Evolutionary conservation across 1,284 basidiomycete genomes (phyloP).

Genomic region (Irpex sp.): DNA sequence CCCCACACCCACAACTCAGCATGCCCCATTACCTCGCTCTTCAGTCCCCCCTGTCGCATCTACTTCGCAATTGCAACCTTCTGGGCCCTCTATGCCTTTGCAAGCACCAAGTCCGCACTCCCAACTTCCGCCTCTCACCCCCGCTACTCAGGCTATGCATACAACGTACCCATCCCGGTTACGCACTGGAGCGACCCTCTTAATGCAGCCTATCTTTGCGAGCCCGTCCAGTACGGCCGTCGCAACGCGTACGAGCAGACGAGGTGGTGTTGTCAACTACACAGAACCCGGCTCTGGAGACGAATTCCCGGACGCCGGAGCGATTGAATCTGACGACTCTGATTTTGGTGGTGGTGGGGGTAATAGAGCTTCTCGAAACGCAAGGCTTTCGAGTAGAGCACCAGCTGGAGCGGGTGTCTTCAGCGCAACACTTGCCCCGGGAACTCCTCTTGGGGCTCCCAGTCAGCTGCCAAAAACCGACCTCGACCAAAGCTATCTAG

Average conservation of each 20-base stretch:
- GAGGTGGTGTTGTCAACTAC: conserved; percentile 79
- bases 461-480: conserved; percentile 46
- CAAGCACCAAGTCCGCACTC: conserved; percentile 7
- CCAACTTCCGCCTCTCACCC: conserved; percentile 43
- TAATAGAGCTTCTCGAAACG: conserved; percentile 38
- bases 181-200: conserved; percentile 85
- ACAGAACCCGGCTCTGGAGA: conserved; percentile 84
- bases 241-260: conserved; percentile 43
- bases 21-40: background rate
- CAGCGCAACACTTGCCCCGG: conserved; percentile 19
- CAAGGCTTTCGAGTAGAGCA: conserved; percentile 31
- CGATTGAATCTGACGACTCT: conserved; percentile 73
- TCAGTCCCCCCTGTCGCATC: conserved; percentile 3
- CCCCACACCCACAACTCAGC: conserved; percentile 25
- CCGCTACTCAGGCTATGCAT: conserved; percentile 68
- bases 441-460: conserved; percentile 8
- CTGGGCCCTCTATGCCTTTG: conserved; percentile 10
- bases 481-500: conserved; percentile 86
- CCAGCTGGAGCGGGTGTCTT: conserved; percentile 35
- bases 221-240: conserved; percentile 29
- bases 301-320: conserved; percentile 75
- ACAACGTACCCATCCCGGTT: conserved; percentile 91
- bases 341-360: conserved; percentile 57
- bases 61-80: background rate
- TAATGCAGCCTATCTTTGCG: conserved; percentile 85